Percentiles rank a stretch among this genome's conserved stretches.
Evolutionary conservation across 1,284 basidiomycete species (phyloP).

Genomic region (Phlebopus sp.): DNA sequence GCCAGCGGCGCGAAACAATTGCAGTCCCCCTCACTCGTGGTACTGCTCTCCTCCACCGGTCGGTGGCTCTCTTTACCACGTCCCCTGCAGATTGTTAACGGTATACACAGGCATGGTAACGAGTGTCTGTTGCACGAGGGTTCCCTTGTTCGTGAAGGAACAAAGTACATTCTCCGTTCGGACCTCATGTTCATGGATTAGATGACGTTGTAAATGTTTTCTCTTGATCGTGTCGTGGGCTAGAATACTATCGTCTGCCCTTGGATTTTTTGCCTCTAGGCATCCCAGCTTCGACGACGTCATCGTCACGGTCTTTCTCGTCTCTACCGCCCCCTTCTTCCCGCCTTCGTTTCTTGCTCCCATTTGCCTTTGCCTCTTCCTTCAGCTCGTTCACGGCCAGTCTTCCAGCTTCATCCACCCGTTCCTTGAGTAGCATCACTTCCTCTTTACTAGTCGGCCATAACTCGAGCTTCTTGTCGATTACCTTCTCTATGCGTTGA

Average conservation of each 20-base stretch:
- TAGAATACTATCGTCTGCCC: constrained; percentile 30
- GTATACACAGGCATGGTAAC: constrained; percentile 57
- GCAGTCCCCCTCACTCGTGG: constrained; percentile 62
- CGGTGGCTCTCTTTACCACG: constrained; percentile 14
- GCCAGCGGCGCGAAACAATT: constrained; percentile 51
- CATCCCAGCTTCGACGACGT: constrained; percentile 80
- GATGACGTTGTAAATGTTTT: constrained; percentile 1
- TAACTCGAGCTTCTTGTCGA: constrained; percentile 89
- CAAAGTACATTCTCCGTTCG: constrained; percentile 75
- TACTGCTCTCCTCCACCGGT: constrained; percentile 72
- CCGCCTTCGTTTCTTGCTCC: constrained; percentile 56
- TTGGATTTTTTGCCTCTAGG: constrained; percentile 53
- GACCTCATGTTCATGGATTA: constrained; percentile 68
- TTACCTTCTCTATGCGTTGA: constrained; percentile 91
- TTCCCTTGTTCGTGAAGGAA: constrained; percentile 60
- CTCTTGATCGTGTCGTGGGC: neutral
- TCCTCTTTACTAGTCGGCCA: constrained; percentile 93
- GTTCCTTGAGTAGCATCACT: constrained; percentile 83
- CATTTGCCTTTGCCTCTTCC: constrained; percentile 53
- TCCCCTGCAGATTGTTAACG: neutral
- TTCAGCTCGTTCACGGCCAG: constrained; percentile 81
- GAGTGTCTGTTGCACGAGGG: constrained; percentile 81
- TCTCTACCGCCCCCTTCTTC: constrained; percentile 53
- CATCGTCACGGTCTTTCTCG: constrained; percentile 83
- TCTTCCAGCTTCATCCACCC: constrained; percentile 87